Evolutionary conservation across 768 basidiomycete species (phyloP).

Genomic region (Strobilomyces dryophilus): DNA sequence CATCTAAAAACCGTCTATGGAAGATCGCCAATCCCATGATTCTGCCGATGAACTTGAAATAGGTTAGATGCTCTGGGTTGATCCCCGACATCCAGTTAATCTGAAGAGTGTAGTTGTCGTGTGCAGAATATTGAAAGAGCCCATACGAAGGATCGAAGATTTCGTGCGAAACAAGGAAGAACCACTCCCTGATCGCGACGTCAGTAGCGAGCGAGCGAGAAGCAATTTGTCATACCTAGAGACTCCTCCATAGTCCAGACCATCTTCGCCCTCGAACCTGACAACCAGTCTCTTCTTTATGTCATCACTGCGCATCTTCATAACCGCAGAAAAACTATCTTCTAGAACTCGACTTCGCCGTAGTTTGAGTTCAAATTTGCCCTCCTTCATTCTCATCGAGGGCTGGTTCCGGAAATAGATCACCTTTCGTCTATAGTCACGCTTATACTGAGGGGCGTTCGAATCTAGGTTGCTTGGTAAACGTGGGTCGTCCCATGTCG

Average conservation of each 20-base stretch:
- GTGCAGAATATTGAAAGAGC: conserved; percentile 76
- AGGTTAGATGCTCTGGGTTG: conserved; percentile 73
- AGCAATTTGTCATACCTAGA: conserved; percentile 46
- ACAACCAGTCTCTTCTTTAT: conserved; percentile 69
- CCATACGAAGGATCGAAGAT: conserved; percentile 82
- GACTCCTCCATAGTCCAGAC: conserved; percentile 74
- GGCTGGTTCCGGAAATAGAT: conserved; percentile 92
- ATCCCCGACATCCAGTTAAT: conserved; percentile 75
- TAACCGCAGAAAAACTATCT: conserved; percentile 81
- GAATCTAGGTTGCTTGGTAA: conserved; percentile 78
- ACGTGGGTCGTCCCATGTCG: conserved; percentile 91
- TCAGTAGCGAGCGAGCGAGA: neutral
- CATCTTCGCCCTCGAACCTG: conserved; percentile 77
- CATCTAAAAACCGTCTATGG: conserved; percentile 74
- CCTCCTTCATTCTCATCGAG: conserved; percentile 69
- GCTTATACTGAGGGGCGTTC: conserved; percentile 92
- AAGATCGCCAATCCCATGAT: conserved; percentile 72
- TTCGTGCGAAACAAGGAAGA: conserved; percentile 79
- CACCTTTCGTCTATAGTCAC: conserved; percentile 87
- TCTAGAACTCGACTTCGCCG: conserved; percentile 79
- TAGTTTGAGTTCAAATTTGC: conserved; percentile 85
- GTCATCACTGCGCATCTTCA: conserved; percentile 71
- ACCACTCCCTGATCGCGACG: conserved; percentile 62
- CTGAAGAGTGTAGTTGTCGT: conserved; percentile 78
- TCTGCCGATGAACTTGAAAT: conserved; percentile 80